Base-by-base conservation (phyloP, 2,329 filamentous ascomycete species). In the Aaosphaeria arxii region DNA sequence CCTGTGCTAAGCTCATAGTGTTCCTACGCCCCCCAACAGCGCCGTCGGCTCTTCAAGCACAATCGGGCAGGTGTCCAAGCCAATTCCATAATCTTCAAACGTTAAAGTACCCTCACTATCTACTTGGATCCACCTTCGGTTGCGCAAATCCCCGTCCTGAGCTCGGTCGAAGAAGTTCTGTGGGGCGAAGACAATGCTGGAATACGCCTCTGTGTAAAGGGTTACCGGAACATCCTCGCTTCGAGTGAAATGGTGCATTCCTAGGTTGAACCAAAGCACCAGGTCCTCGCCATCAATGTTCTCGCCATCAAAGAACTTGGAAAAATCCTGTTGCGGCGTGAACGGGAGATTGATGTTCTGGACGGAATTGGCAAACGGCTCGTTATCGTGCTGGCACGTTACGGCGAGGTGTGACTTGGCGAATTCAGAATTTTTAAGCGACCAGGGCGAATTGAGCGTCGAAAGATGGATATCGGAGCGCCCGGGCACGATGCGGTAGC, bases 211-310 rank as follows among this genome's bases (percentile, higher is more conserved):
- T 4, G 51, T 55, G 31, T 58, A 30, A 11, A 30, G 44, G 3
- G 55, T 57, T 11, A 59, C 55, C 36, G 54, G 52, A 9, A 57
- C 46, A 43, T 57, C 52, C 30, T 57, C 54, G 3, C 42, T 38
- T 4, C 47, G 11, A 2, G 45, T 52, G 40, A 54, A 54, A 17
- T 78, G 75, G 56, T 79, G 77, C 59, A 76, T 75, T 36, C 77
- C 77, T 5, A 80, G 61, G 52, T 79, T 79, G 57, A 79, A 74
- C 66, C 74, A 80, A 4, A 78, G 49, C 1, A 79, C 75, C 3
- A 66, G 28, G 49, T 71, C 69, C 46, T 72, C 66, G 30, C 69
- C 62, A 17, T 73, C 70, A 4, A 74, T 54, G 49, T 59, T 58
- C 56, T 80, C 76, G 31, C 64, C 69, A 51, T 80, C 64, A 40